A percentile compares a stretch with the other conserved stretches of the same genome.
Conservation (phyloP, 2,329 filamentous ascomycete genomes). For the Talaromyces funiculosus region DNA sequence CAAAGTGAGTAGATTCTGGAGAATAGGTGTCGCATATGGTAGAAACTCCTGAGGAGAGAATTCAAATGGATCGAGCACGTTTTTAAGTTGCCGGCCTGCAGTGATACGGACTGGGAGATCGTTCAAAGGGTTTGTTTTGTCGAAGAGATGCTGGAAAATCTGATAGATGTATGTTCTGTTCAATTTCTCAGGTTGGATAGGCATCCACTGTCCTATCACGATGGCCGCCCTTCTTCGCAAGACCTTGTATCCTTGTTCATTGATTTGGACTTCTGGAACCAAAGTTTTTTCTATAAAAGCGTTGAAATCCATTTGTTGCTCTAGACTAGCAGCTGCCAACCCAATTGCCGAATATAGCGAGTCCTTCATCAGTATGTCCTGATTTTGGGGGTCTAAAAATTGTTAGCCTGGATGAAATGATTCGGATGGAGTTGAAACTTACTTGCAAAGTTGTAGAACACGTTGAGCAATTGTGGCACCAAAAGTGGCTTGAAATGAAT, state of each 20-base stretch:
- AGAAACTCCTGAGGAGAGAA: slow-evolving; percentile 70
- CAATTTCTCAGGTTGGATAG: slow-evolving; percentile 64
- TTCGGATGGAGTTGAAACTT: slow-evolving; percentile 33
- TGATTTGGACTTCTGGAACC: slow-evolving; percentile 69
- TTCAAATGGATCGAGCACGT: slow-evolving; percentile 75
- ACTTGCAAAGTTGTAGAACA: slow-evolving; percentile 73
- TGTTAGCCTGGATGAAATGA: slow-evolving; percentile 7
- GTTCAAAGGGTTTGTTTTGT: slow-evolving; percentile 70
- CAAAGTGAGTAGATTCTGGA: slow-evolving; percentile 69
- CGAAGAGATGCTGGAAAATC: slow-evolving; percentile 81
- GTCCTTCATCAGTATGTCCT: slow-evolving; percentile 79
- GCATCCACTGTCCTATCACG: slow-evolving; percentile 81
- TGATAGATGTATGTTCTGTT: slow-evolving; percentile 74
- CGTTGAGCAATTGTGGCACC: slow-evolving; percentile 69
- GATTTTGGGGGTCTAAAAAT: slow-evolving; percentile 48
- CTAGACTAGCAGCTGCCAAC: slow-evolving; percentile 70
- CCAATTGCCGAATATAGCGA: slow-evolving; percentile 92
- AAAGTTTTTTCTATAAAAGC: slow-evolving; percentile 69
- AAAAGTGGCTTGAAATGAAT: slow-evolving; percentile 82
- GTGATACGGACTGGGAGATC: slow-evolving; percentile 90
- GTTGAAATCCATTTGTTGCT: slow-evolving; percentile 75
- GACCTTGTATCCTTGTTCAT: slow-evolving; percentile 65
- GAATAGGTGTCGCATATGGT: slow-evolving; percentile 68
- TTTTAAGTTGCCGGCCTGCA: slow-evolving; percentile 75
- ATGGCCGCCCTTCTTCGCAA: slow-evolving; percentile 84